A percentile compares a stretch with the other conserved stretches of the same genome.
Conservation (phyloP, 2,329 filamentous ascomycete species). For the Didymella segeticola region DNA sequence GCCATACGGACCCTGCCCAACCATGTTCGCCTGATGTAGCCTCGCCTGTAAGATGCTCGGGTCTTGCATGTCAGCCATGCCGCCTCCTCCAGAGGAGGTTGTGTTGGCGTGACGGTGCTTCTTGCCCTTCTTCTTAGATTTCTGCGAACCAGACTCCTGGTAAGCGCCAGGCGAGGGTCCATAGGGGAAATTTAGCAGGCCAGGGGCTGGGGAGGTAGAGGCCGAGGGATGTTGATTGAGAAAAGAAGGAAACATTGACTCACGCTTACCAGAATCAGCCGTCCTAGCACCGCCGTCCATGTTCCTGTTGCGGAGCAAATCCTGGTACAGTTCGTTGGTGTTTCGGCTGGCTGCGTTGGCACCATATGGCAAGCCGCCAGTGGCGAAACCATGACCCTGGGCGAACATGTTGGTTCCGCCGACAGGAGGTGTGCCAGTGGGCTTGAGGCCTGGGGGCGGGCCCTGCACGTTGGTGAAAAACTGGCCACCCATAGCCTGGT, state of each 20-base stretch:
- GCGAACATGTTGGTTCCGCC: conserved; percentile 83
- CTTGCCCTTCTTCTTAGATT: conserved; percentile 99
- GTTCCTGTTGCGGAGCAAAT: conserved; percentile 73
- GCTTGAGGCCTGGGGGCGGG: conserved; percentile 93
- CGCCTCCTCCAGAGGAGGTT: conserved; percentile 99
- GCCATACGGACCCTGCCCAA: conserved; percentile 88
- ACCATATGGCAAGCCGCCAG: conserved; percentile 68
- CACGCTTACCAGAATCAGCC: conserved; percentile 94
- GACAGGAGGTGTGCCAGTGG: conserved; percentile 89
- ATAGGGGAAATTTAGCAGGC: conserved; percentile 91
- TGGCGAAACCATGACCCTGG: conserved; percentile 84
- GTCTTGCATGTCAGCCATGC: conserved; percentile 99
- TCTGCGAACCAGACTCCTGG: conserved; percentile 85
- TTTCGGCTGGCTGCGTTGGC: conserved; percentile 72
- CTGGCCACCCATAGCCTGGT: conserved; percentile 64
- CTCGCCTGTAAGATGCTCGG: conserved; percentile 98
- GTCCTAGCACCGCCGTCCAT: conserved; percentile 70
- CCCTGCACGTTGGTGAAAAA: conserved; percentile 89
- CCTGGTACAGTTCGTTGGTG: conserved; percentile 75
- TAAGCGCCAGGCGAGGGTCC: conserved; percentile 83
- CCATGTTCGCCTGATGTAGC: conserved; percentile 85
- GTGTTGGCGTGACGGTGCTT: conserved; percentile 99
- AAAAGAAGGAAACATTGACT: conserved; percentile 95
- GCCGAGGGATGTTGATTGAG: conserved; percentile 84
- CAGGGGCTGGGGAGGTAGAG: conserved; percentile 86